Conservation (phyloP, 768 basidiomycete genomes). For the Lactarius indigo region DNA sequence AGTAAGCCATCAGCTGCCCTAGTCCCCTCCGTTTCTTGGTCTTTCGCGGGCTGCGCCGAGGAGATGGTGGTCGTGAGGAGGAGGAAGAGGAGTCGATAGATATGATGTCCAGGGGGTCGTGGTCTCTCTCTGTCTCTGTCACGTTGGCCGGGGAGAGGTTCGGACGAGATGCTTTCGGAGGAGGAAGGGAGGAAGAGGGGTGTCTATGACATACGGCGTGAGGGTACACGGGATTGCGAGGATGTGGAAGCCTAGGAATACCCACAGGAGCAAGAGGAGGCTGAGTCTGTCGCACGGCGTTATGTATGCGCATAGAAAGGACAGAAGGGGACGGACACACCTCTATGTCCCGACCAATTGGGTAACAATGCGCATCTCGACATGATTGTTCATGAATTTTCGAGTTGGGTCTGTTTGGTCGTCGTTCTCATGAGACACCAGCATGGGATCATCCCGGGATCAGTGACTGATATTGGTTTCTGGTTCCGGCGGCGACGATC, state of each 20-base stretch:
- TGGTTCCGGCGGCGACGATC: background rate
- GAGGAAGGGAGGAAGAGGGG: no score
- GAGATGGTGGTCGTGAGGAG: background rate
- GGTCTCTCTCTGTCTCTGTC: no score
- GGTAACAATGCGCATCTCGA: background rate
- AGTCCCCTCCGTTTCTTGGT: background rate
- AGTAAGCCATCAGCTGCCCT: conserved; percentile 1
- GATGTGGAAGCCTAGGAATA: background rate
- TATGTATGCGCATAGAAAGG: background rate
- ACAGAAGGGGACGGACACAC: conserved; percentile 1
- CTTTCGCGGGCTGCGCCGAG: background rate
- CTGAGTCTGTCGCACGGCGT: conserved; percentile 1
- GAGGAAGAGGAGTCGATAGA: conserved; percentile 7
- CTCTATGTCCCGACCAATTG: background rate
- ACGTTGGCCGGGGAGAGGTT: no score
- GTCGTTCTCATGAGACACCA: background rate
- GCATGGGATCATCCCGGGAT: background rate
- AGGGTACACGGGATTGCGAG: background rate
- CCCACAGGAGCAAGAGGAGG: background rate
- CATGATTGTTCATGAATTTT: background rate
- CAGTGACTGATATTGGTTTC: background rate
- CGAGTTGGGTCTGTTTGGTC: background rate
- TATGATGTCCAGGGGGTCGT: background rate
- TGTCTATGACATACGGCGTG: background rate
- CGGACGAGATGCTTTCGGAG: no score